Percentiles rank a stretch among this genome's conserved stretches.
These are phyloP conservation scores for Penicillium olsonii DNA, from an alignment of 2,329 filamentous ascomycete species.

Conservation along the genomic window DNA sequence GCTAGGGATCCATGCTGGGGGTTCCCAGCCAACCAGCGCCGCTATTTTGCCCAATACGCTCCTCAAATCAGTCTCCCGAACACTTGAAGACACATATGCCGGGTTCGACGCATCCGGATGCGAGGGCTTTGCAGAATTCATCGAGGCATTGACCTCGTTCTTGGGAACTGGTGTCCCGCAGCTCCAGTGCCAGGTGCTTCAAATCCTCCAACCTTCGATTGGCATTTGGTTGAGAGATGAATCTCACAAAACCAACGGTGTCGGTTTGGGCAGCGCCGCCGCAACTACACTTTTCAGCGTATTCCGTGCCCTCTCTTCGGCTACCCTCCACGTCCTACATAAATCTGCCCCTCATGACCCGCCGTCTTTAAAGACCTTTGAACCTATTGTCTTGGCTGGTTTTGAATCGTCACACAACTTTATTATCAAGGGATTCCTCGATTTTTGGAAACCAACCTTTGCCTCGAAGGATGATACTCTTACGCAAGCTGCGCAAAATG, in stretches of 20 bases:
- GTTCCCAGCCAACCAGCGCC: not conserved
- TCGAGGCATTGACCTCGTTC: constrained; percentile 58
- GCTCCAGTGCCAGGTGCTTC: constrained; percentile 58
- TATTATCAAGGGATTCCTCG: constrained; percentile 55
- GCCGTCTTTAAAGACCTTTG: constrained; percentile 52
- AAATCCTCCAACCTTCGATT: constrained; percentile 56
- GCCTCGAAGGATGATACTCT: constrained; percentile 58
- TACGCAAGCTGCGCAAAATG: constrained; percentile 60
- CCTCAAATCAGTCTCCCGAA: constrained; percentile 59
- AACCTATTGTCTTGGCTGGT: constrained; percentile 53
- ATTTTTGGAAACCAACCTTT: constrained; percentile 72
- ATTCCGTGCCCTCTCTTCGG: constrained; percentile 36
- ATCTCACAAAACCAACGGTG: constrained; percentile 26
- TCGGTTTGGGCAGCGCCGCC: constrained; percentile 29
- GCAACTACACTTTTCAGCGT: constrained; percentile 36
- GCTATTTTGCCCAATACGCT: constrained; percentile 53
- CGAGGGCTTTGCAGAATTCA: constrained; percentile 47
- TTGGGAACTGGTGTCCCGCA: constrained; percentile 52
- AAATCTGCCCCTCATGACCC: constrained; percentile 28
- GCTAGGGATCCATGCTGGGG: constrained; percentile 4
- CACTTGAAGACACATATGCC: constrained; percentile 59
- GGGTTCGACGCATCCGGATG: constrained; percentile 43
- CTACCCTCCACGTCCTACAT: constrained; percentile 34
- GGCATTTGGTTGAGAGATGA: constrained; percentile 39
- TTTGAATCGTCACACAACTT: constrained; percentile 55